Conservation (phyloP, 225 moss, liverwort and hornwort genomes). For the Physcomitrellopsis africana region DNA sequence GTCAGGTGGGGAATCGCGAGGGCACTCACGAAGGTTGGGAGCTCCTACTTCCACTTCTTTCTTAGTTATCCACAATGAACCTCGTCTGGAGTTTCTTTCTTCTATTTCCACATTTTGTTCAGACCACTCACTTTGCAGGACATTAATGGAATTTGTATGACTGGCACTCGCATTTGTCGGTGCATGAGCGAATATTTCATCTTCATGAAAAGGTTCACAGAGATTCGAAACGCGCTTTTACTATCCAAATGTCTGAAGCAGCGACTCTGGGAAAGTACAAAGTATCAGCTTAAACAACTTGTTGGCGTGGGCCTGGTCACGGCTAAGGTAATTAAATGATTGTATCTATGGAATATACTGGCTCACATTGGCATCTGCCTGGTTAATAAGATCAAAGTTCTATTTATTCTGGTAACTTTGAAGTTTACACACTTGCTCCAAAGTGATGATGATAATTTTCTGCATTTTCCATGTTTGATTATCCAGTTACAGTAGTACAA, state of each 20-base stretch:
- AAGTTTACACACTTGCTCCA: slow-evolving; percentile 6
- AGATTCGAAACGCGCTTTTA: slow-evolving; percentile 68
- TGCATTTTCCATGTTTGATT: not conserved
- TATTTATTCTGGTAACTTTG: not conserved
- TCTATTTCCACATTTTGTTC: not conserved
- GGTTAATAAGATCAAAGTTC: not conserved
- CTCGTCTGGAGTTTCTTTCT: slow-evolving; percentile 7
- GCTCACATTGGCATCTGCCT: slow-evolving; percentile 15
- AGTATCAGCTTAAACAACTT: slow-evolving; percentile 85
- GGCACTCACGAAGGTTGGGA: slow-evolving; percentile 9
- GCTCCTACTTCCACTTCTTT: slow-evolving; percentile 17
- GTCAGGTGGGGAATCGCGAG: slow-evolving; percentile 58
- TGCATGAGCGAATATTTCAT: slow-evolving; percentile 98
- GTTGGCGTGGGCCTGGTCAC: slow-evolving; percentile 86
- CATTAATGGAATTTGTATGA: slow-evolving; percentile 68
- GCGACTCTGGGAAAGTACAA: slow-evolving; percentile 81
- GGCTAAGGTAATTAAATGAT: slow-evolving; percentile 69
- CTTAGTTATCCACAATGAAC: slow-evolving; percentile 2
- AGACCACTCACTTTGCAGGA: slow-evolving; percentile 55
- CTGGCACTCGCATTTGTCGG: slow-evolving; percentile 82
- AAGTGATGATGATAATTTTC: not conserved
- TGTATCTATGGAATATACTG: slow-evolving; percentile 4
- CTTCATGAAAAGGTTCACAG: slow-evolving; percentile 72
- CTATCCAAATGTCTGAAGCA: slow-evolving; percentile 89
- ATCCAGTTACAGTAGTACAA: not conserved